phyloP scores from a whole-genome alignment of 345 rosid species.

The Cardiospermum halicacabum region DNA sequence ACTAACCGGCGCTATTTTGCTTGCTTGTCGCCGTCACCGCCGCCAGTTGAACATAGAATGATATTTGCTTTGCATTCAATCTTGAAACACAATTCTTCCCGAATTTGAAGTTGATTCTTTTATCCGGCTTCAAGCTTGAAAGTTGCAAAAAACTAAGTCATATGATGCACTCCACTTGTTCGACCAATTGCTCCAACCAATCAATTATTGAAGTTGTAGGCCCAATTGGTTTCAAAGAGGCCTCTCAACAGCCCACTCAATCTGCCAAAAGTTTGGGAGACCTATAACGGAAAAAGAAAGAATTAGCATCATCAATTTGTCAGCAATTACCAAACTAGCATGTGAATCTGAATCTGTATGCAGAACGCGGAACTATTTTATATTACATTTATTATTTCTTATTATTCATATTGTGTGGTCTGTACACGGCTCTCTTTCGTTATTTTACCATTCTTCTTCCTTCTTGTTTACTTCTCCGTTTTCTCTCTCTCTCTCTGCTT shows the following conservation, averaged over 20 bases:
- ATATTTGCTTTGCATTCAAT: neutral
- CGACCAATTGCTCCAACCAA: neutral
- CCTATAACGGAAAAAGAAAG: no score
- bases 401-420: neutral
- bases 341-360: neutral
- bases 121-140: neutral
- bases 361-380: neutral
- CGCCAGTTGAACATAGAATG: neutral
- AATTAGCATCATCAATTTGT: no score
- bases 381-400: no score
- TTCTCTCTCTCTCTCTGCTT: neutral
- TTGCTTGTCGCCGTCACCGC: neutral
- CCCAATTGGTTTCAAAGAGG: neutral
- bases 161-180: neutral
- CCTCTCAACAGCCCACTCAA: no score
- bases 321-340: neutral
- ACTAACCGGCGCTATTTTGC: neutral
- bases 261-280: no score
- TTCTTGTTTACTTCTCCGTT: neutral
- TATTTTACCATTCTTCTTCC: neutral
- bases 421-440: neutral
- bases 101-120: neutral
- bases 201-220: neutral
- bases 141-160: neutral
- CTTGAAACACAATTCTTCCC: neutral